Percentiles rank a stretch among this genome's conserved stretches.
phyloP scores from a whole-genome alignment of 306 rosid genomes.

The Erythrophleum fordii region DNA sequence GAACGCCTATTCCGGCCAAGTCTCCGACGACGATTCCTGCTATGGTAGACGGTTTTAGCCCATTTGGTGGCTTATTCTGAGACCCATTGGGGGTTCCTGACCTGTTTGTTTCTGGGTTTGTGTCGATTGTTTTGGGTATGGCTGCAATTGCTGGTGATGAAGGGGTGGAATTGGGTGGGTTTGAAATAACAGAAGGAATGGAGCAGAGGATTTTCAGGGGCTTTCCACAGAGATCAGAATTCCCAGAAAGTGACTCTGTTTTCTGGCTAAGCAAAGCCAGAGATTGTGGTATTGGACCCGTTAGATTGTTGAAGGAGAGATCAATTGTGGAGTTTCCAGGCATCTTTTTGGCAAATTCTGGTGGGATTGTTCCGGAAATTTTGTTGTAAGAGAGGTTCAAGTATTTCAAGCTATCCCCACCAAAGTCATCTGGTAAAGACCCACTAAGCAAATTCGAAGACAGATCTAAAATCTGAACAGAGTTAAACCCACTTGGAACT shows the following conservation, averaged over 20 bases:
- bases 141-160: conserved; percentile 85
- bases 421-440: conserved; percentile 69
- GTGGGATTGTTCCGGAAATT: conserved; percentile 69
- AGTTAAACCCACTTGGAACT: conserved; percentile 58
- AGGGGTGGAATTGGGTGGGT: conserved; percentile 40
- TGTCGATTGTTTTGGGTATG: conserved; percentile 69
- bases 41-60: conserved; percentile 76
- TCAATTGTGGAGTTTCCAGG: conserved; percentile 69
- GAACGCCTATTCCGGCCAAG: conserved; percentile 62
- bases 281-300: conserved; percentile 73
- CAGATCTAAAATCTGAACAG: conserved; percentile 71
- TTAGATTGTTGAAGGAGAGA: conserved; percentile 86
- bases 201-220: conserved; percentile 73
- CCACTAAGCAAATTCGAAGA: conserved; percentile 81
- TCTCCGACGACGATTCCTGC: conserved; percentile 78
- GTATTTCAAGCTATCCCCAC: conserved; percentile 62
- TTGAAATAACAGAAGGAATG: conserved; percentile 69
- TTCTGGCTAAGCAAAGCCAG: conserved; percentile 61
- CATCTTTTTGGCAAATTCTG: conserved; percentile 48
- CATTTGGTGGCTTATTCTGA: conserved; percentile 43
- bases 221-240: conserved; percentile 79
- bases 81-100: conserved; percentile 35
- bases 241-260: conserved; percentile 62
- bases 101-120: conserved; percentile 46
- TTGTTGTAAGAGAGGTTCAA: conserved; percentile 84